These are phyloP conservation scores for Nakazawaea molendinolei DNA, from an alignment of 805 yeast genomes.

Conservation along the genomic window DNA sequence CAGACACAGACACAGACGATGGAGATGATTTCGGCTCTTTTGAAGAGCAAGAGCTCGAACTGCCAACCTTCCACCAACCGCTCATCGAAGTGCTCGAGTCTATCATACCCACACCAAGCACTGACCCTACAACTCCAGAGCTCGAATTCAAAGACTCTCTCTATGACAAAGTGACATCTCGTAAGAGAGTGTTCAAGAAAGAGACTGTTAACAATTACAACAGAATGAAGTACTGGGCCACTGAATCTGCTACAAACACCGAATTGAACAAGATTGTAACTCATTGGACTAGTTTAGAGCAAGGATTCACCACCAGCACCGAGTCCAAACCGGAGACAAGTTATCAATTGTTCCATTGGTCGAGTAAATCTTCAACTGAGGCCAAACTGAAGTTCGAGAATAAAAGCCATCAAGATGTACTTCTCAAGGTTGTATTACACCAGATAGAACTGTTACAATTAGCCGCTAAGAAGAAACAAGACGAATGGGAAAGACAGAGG, in stretches of 20 bases:
- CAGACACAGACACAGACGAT: background rate
- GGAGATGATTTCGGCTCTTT: slow-evolving; percentile 11
- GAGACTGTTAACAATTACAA: slow-evolving; percentile 4
- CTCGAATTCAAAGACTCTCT: background rate
- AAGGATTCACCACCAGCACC: background rate
- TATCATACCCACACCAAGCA: background rate
- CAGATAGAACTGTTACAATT: background rate
- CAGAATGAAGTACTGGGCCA: slow-evolving; percentile 3
- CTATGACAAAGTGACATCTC: slow-evolving; percentile 1
- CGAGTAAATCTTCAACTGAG: no score
- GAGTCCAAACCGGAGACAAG: background rate
- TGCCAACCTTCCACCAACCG: background rate
- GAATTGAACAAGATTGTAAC: background rate
- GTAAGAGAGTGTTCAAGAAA: background rate
- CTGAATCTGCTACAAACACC: background rate
- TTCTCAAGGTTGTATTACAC: no score
- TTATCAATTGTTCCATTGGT: slow-evolving; percentile 8
- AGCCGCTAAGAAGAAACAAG: background rate
- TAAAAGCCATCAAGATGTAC: slow-evolving; percentile 9
- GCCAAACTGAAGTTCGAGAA: background rate
- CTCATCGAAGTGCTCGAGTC: background rate
- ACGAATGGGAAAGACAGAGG: slow-evolving; percentile 1
- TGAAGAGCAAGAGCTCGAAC: slow-evolving; percentile 5
- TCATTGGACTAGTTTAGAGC: background rate
- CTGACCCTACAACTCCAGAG: background rate